Percentiles rank a stretch among this genome's conserved stretches.
These are phyloP conservation scores for Pelargonium cotyledonis DNA, from an alignment of 441 rosid species.

Conservation along the genomic window DNA sequence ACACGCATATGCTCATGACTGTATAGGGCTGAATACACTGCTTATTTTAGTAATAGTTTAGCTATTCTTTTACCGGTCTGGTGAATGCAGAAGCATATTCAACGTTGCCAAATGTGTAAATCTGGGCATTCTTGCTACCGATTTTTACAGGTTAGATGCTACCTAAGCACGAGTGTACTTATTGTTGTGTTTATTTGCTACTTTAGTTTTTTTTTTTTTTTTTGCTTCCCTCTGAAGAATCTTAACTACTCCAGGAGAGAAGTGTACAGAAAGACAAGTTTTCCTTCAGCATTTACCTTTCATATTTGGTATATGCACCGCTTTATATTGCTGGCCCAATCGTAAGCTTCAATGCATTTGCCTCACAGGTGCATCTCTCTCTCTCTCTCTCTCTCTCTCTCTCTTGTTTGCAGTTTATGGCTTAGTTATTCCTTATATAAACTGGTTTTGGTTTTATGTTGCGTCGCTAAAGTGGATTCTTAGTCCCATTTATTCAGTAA, in stretches of 20 bases:
- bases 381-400: slow-evolving; percentile 4
- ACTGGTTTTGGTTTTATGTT: slow-evolving; percentile 5
- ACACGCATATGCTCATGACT: background rate
- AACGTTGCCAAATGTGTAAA: slow-evolving; percentile 50
- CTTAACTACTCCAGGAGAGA: slow-evolving; percentile 48
- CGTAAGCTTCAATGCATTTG: slow-evolving; percentile 85
- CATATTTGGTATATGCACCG: slow-evolving; percentile 86
- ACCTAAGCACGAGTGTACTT: slow-evolving; percentile 1
- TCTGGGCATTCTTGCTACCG: slow-evolving; percentile 55
- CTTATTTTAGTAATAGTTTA: slow-evolving; percentile 12
- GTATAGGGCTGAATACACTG: background rate
- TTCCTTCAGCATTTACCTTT: slow-evolving; percentile 54
- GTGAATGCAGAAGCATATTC: slow-evolving; percentile 52
- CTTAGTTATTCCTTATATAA: background rate
- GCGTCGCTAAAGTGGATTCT: background rate
- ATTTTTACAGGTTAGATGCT: slow-evolving; percentile 41
- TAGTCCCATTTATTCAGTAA: background rate
- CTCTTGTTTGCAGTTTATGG: slow-evolving; percentile 13
- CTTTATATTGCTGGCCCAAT: slow-evolving; percentile 91
- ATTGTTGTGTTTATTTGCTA: slow-evolving; percentile 12
- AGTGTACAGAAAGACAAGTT: slow-evolving; percentile 34
- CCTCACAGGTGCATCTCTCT: slow-evolving; percentile 65
- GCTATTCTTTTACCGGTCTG: slow-evolving; percentile 15
- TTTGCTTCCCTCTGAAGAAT: slow-evolving; percentile 16
- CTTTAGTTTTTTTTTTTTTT: background rate